A percentile compares a stretch with the other conserved stretches of the same genome.
These are phyloP conservation scores for Pythium folliculosum DNA, from an alignment of 352 stramenopile genomes.

Conservation along the genomic window DNA sequence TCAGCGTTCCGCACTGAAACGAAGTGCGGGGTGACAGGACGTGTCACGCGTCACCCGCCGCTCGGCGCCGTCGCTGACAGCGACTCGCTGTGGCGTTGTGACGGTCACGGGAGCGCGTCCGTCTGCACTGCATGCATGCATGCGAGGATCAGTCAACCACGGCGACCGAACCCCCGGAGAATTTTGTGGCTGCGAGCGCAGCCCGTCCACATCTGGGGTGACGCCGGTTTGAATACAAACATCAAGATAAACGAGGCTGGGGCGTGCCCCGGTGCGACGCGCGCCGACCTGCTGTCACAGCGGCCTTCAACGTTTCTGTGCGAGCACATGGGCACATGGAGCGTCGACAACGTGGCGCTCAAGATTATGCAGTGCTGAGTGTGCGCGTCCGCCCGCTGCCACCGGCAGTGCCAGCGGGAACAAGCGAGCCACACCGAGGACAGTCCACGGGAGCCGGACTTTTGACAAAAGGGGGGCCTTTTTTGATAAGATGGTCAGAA, in stretches of 20 bases:
- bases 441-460: background rate
- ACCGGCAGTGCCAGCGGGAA: too few relatives aligned
- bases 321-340: background rate
- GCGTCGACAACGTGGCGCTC: background rate
- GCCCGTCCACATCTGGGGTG: background rate
- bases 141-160: too few relatives aligned
- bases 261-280: background rate
- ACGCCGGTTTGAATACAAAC: background rate
- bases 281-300: background rate
- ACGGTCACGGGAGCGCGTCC: too few relatives aligned
- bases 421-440: background rate
- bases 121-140: too few relatives aligned
- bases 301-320: background rate
- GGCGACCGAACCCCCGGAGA: background rate
- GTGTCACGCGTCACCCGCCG: too few relatives aligned
- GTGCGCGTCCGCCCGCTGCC: too few relatives aligned
- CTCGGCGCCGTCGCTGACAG: too few relatives aligned
- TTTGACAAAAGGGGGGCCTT: too few relatives aligned
- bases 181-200: background rate
- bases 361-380: background rate
- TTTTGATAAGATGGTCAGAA: too few relatives aligned
- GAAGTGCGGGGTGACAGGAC: background rate
- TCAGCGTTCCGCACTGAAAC: background rate
- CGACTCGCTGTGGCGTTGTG: background rate
- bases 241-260: background rate